Evolutionary conservation across 1,284 basidiomycete species (phyloP), one percentile per base, ranked within the genome.

Genomic region (Sparassis latifolia): DNA sequence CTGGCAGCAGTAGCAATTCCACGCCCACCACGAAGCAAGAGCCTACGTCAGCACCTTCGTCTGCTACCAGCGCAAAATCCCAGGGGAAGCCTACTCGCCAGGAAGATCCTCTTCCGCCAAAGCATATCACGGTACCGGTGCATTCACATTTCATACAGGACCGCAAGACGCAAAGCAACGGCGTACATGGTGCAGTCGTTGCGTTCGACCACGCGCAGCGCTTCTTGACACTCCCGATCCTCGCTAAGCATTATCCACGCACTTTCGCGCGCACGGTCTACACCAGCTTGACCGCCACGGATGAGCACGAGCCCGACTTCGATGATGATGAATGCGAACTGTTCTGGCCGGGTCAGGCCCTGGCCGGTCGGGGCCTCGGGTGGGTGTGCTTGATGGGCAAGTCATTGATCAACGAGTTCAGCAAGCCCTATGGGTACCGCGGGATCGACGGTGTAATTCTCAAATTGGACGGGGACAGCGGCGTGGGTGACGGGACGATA

Each of bases 381-480:
- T 89, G 86, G 86, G 79, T 88, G 10, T 88, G 85, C 64, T 69
- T 84, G 40, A 80, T 89, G 77, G 86, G 85, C 55, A 85, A 83
- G 62, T 82, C 86, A 40, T 89, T 89, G 86, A 78, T 89, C 60
- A 80, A 76, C 58, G 86, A 89, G 62, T 84, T 86, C 59, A 85
- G 86, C 53, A 80, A 79, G 60, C 74, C 78, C 33, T 81, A 82
- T 64, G 84, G 82, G 10, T 89, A 89, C 68, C 70, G 69, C 49
- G 84, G 86, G 41, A 62, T 85, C 20, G 75, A 80, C 28, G 86
- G 85, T 12, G 77, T 82, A 20, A 77, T 89, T 37, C 35, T 12
- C 7, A 37, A 37, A 20, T 20, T 20, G 20, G 20, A 20, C 20
- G 20, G 20, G 20, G 20, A 20, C 20, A 20, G 20, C 20, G 20